These are phyloP conservation scores for Solanum sparsipilum DNA, from an alignment of 257 asterid species.

Conservation along the genomic window DNA sequence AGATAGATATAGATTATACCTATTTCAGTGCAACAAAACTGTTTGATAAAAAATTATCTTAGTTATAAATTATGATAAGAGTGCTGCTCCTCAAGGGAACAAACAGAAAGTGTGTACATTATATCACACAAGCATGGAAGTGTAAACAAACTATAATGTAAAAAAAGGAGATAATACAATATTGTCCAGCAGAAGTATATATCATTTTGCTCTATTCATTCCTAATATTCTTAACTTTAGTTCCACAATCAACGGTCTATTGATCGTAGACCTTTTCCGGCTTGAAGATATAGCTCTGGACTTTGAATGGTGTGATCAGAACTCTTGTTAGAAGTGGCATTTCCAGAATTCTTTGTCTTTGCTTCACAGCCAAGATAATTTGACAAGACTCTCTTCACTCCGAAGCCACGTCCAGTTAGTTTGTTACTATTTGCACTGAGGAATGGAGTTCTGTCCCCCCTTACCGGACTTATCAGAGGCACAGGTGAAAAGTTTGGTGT, in stretches of 20 bases:
- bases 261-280: conserved; percentile 7
- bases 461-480: conserved; percentile 37
- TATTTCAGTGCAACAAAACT: not conserved
- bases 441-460: conserved; percentile 55
- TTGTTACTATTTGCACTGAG: conserved; percentile 25
- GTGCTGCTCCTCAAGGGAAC: not conserved
- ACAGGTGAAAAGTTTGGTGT: conserved; percentile 62
- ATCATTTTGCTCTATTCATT: not conserved
- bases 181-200: not conserved
- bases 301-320: not conserved
- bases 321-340: conserved; percentile 27
- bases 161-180: not conserved
- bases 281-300: conserved; percentile 4
- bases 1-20: not conserved
- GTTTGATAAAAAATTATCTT: not conserved
- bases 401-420: conserved; percentile 58
- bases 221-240: not conserved
- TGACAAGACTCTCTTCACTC: conserved; percentile 59
- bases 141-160: not conserved
- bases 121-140: not conserved
- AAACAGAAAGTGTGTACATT: not conserved
- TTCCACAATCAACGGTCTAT: conserved; percentile 1
- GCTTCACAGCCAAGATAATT: conserved; percentile 62
- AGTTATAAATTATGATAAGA: not conserved
- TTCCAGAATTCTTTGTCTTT: conserved; percentile 30